Base-by-base conservation (phyloP, 1,284 basidiomycete species). In the Apiotrichum brassicae region DNA sequence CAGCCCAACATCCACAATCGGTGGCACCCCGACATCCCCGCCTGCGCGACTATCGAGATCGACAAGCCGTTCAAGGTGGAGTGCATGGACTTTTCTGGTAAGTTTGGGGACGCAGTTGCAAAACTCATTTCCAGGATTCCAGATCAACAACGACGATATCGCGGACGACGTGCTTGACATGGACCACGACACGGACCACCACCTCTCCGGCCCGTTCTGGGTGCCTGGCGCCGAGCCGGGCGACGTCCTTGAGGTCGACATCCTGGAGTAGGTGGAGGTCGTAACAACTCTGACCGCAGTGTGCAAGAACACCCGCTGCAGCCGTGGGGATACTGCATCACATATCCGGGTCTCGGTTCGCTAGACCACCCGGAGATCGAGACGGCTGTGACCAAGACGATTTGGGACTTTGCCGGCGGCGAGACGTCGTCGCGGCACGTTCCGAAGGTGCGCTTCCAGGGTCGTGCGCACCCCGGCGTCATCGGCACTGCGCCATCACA, bases 41-140 rank as follows among this genome's bases (percentile, higher is more conserved):
- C 56, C 18, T 51, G 63, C 2, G 63, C 56, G 1, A 60, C 57
- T 0, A 58, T 70, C 34, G 53, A 62, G 38, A 58, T 55, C 12
- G 62, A 57, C 9, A 53, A 82, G 78, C 79, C 81, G 4, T 87
- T 88, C 77, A 86, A 85, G 56, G 68, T 87, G 26, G 80, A 86
- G 71, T 85, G 83, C 56, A 77, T 85, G 81, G 83, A 86, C 59
- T 86, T 83, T 81, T 85, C 84, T 16, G 83, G 83, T 24, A 82
- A 80, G 2, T 45, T 6, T 16, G 26, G 22, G 13, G 6, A 3
- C 12, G 30, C 20, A 14, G 9, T 25, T 5, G 28, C 13, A 16
- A 30, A 6, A 43, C 39, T 19, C n/a, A 40, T 18, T 13, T 16
- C 28, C 8, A 45, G 49, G 49, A 12, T 46, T 46, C 44, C 84